phyloP scores from a whole-genome alignment of 2,329 filamentous ascomycete genomes.

The Aspergillus pseudoterreus region DNA sequence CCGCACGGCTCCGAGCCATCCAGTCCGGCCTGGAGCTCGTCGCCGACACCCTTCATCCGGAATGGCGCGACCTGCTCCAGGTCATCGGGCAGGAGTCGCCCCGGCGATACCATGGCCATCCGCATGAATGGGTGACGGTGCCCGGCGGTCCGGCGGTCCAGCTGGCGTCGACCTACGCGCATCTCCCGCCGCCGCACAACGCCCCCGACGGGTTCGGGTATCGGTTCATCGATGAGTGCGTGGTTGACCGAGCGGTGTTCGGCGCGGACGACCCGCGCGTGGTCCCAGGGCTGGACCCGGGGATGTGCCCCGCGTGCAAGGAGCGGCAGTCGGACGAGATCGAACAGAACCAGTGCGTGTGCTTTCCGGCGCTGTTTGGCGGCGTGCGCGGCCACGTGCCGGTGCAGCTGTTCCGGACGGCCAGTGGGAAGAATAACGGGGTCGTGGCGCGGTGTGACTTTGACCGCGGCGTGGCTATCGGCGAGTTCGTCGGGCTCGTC shows the following conservation, averaged over 20 bases:
- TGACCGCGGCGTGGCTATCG: slow-evolving; percentile 51
- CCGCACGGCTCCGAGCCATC: slow-evolving; percentile 45
- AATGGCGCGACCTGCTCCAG: slow-evolving; percentile 48
- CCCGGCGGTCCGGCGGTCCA: slow-evolving; percentile 8
- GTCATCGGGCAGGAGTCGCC: slow-evolving; percentile 18
- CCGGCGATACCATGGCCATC: slow-evolving; percentile 19
- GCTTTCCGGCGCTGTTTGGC: slow-evolving; percentile 53
- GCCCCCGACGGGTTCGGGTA: slow-evolving; percentile 15
- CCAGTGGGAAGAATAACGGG: slow-evolving; percentile 54
- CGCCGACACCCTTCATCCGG: slow-evolving; percentile 52
- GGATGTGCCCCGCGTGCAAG: slow-evolving; percentile 45
- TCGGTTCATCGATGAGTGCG: slow-evolving; percentile 41
- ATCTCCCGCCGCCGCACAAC: slow-evolving; percentile 11
- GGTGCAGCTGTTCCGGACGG: slow-evolving; percentile 52
- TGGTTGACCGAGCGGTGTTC: slow-evolving; percentile 49
- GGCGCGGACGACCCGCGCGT: slow-evolving; percentile 49
- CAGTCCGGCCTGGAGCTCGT: slow-evolving; percentile 50
- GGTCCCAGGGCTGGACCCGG: slow-evolving; percentile 29
- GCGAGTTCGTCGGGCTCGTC: slow-evolving; percentile 55
- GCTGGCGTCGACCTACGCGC: slow-evolving; percentile 18
- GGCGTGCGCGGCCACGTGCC: slow-evolving; percentile 40
- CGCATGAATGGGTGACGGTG: slow-evolving; percentile 23
- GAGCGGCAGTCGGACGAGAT: slow-evolving; percentile 51
- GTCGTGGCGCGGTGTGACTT: slow-evolving; percentile 41
- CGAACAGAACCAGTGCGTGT: slow-evolving; percentile 48